A percentile compares a stretch with the other conserved stretches of the same genome.
phyloP scores from a whole-genome alignment of 1,284 basidiomycete species.

The Waitea zeae region DNA sequence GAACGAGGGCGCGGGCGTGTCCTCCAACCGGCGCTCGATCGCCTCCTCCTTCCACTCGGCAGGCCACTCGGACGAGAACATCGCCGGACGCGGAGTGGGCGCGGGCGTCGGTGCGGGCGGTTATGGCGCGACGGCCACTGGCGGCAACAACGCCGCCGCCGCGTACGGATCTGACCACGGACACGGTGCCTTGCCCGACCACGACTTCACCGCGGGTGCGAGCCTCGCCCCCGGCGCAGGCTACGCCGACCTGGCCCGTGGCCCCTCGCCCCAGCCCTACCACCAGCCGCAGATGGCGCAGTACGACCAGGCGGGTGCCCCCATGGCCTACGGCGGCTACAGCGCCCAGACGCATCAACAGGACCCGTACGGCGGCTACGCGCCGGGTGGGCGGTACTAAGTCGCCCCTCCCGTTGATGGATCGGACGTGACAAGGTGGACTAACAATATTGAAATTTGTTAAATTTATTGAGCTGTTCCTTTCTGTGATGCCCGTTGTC shows the following conservation, averaged over 20 bases:
- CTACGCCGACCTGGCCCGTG: slow-evolving; percentile 65
- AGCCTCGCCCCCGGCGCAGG: slow-evolving; percentile 49
- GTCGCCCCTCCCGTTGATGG: too few species aligned
- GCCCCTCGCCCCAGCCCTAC: slow-evolving; percentile 38
- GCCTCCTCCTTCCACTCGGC: slow-evolving; percentile 61
- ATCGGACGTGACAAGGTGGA: too few species aligned
- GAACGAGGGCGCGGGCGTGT: slow-evolving; percentile 24
- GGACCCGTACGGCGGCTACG: too few species aligned
- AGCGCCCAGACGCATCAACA: slow-evolving; percentile 45
- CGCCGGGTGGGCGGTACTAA: too few species aligned
- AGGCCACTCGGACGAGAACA: slow-evolving; percentile 23
- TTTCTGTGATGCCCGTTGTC: too few species aligned
- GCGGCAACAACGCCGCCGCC: too few species aligned
- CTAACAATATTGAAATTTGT: too few species aligned
- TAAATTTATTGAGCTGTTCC: too few species aligned
- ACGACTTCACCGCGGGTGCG: slow-evolving; percentile 67
- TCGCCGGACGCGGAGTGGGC: slow-evolving; percentile 10
- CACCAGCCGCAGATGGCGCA: slow-evolving; percentile 20
- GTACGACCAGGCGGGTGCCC: slow-evolving; percentile 13
- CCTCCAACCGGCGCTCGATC: slow-evolving; percentile 35
- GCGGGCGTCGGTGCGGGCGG: slow-evolving; percentile 12
- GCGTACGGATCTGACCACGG: slow-evolving; percentile 13
- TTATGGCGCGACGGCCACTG: slow-evolving; percentile 9
- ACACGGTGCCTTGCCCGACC: slow-evolving; percentile 30
- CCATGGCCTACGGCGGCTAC: slow-evolving; percentile 31